Evolutionary conservation across 495 filamentous ascomycete species (phyloP).

Genomic region (Aspergillus ellipticus): DNA sequence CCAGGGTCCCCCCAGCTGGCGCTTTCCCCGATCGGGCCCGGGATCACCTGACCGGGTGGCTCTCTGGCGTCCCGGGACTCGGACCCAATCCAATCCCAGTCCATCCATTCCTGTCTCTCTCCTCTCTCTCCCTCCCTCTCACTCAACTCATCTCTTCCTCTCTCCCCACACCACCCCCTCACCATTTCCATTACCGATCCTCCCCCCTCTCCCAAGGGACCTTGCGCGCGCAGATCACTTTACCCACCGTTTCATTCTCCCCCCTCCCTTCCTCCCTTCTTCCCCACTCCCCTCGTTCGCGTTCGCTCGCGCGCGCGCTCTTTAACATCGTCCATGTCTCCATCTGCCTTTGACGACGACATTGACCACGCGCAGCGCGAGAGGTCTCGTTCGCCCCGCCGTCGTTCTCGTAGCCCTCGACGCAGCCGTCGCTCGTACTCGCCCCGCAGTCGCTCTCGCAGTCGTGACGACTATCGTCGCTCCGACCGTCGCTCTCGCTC

Average conservation of each 20-base stretch:
- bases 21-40: not conserved
- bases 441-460: slow-evolving; percentile 87
- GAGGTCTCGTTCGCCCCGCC: slow-evolving; percentile 88
- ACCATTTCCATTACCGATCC: not conserved
- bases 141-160: not conserved
- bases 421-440: slow-evolving; percentile 84
- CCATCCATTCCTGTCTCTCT: not conserved
- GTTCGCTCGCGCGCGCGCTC: slow-evolving; percentile 20
- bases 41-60: not conserved
- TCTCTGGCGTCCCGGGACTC: not conserved
- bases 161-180: not conserved
- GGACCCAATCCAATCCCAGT: slow-evolving; percentile 2
- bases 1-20: not conserved
- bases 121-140: not conserved
- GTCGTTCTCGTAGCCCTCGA: slow-evolving; percentile 76
- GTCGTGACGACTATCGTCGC: slow-evolving; percentile 83
- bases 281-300: slow-evolving; percentile 8
- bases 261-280: slow-evolving; percentile 7
- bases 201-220: not conserved
- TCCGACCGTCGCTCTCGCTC: slow-evolving; percentile 76
- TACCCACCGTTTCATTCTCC: slow-evolving; percentile 1
- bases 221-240: slow-evolving; percentile 8
- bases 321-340: slow-evolving; percentile 27
- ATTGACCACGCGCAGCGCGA: slow-evolving; percentile 69
- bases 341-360: slow-evolving; percentile 26